Conservation (phyloP, 2,329 filamentous ascomycete genomes). For the Septoria linicola region DNA sequence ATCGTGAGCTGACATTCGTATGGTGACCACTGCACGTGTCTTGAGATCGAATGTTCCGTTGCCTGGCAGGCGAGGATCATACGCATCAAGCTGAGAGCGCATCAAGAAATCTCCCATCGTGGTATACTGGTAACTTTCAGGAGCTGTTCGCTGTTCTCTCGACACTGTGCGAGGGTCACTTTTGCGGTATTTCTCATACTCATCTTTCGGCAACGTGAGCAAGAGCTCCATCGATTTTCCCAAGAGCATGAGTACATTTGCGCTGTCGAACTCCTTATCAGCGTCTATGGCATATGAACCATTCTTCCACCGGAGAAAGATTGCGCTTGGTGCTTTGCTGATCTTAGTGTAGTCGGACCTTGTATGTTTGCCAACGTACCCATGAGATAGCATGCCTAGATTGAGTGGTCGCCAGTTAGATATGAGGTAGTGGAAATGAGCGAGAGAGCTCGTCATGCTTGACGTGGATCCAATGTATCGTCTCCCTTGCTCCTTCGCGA, state of each 20-base stretch:
- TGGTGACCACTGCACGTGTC: constrained; percentile 84
- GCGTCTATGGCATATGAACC: constrained; percentile 92
- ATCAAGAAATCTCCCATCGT: constrained; percentile 85
- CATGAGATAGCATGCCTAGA: constrained; percentile 62
- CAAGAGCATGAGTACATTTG: constrained; percentile 85
- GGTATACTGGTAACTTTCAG: constrained; percentile 85
- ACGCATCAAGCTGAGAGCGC: constrained; percentile 89
- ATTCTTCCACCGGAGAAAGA: constrained; percentile 79
- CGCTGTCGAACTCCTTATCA: constrained; percentile 84
- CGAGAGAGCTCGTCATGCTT: constrained; percentile 84
- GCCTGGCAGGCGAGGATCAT: constrained; percentile 81
- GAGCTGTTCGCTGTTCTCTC: constrained; percentile 67
- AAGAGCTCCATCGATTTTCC: constrained; percentile 97
- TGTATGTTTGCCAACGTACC: constrained; percentile 57
- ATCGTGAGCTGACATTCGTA: constrained; percentile 78
- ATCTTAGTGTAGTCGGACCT: constrained; percentile 69
- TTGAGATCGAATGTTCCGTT: constrained; percentile 96
- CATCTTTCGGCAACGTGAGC: constrained; percentile 74
- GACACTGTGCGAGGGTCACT: constrained; percentile 66
- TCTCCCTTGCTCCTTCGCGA: constrained; percentile 65
- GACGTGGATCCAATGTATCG: constrained; percentile 95
- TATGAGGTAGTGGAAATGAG: constrained; percentile 90
- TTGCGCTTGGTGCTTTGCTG: constrained; percentile 69
- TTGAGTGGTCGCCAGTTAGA: constrained; percentile 79
- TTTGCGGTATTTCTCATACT: constrained; percentile 82